Percentiles rank a stretch among this genome's conserved stretches.
These are phyloP conservation scores for Dactylellina parvicollis DNA, from an alignment of 2,329 filamentous ascomycete genomes.

Conservation along the genomic window DNA sequence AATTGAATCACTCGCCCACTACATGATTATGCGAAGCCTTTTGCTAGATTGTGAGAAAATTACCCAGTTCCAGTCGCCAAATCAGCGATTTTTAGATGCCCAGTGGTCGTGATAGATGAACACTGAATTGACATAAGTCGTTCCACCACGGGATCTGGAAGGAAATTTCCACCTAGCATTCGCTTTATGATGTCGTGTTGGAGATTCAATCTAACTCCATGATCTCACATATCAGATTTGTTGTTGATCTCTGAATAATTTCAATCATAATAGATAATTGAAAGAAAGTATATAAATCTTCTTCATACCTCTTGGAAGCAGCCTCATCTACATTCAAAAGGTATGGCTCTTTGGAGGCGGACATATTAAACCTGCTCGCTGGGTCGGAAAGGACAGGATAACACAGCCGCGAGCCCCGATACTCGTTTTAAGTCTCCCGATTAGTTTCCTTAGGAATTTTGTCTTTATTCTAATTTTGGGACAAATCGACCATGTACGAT, in stretches of 20 bases:
- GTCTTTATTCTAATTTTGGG: too few species aligned
- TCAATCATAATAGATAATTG: neutral
- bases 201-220: constrained; percentile 28
- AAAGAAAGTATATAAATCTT: neutral
- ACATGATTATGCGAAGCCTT: too few species aligned
- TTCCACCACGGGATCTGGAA: constrained; percentile 13
- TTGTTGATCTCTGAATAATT: neutral
- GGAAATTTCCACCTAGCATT: constrained; percentile 35
- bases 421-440: too few species aligned
- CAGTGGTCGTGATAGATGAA: neutral
- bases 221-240: neutral
- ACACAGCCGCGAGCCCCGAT: neutral
- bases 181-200: constrained; percentile 36
- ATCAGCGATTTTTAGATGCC: constrained; percentile 35
- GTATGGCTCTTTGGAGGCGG: constrained; percentile 25
- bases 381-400: neutral
- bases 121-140: constrained; percentile 6
- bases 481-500: too few species aligned
- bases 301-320: constrained; percentile 39
- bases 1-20: too few species aligned
- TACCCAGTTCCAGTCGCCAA: constrained; percentile 46
- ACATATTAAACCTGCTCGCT: neutral
- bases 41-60: neutral
- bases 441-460: too few species aligned
- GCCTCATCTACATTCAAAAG: constrained; percentile 38